Base-by-base conservation (phyloP, 164 flowering plant species). In the Tetrastigma voinierianum region DNA sequence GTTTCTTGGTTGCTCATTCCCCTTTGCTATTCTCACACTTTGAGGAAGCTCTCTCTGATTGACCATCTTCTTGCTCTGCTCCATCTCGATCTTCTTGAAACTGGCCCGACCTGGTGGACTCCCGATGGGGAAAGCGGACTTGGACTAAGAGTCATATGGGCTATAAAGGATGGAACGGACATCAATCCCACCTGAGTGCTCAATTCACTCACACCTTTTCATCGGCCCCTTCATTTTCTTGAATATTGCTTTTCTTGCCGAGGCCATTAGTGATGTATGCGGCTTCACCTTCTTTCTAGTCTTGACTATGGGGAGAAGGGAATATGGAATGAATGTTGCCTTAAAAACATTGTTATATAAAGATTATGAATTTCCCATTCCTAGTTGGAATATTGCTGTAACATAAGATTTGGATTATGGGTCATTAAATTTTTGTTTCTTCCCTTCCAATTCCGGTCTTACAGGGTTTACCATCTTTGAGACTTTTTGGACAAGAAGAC, bases 11-110 rank as follows among this genome's bases (percentile, higher is more conserved):
- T 86, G 90, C 12, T 85, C 89, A 18, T 52, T 70, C 20, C 82
- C 73, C 57, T 84, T 88, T 1, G 62, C 11, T 2, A n/a, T n/a
- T n/a, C n/a, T n/a, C n/a, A 87, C 74, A 73, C 84, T 65, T 7
- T 83, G 83, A 90, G 71, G 70, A 83, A 87, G 11, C 72, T 77
- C 61, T 87, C 93, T n/a, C 32, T 85, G 90, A 69, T 82, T 83
- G 74, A 87, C 77, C 91, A 85, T 88, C 63, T 90, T 90, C 83
- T 87, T 87, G 77, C 79, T 70, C 48, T 88, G 88, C 48, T 88
- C 92, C 83, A 81, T 76, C 73, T 84, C 87, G 0, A 87, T 65
- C 66, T 57, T 68, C 64, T 68, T 82, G 75, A 85, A 90, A 61
- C 68, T 52, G 0, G 77, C 43, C 18, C 18, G n/a, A 86, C 77